Percentiles rank a stretch among this genome's conserved stretches.
These are phyloP conservation scores for Cryphonectria naterciae DNA, from an alignment of 2,329 filamentous ascomycete genomes.

Conservation along the genomic window DNA sequence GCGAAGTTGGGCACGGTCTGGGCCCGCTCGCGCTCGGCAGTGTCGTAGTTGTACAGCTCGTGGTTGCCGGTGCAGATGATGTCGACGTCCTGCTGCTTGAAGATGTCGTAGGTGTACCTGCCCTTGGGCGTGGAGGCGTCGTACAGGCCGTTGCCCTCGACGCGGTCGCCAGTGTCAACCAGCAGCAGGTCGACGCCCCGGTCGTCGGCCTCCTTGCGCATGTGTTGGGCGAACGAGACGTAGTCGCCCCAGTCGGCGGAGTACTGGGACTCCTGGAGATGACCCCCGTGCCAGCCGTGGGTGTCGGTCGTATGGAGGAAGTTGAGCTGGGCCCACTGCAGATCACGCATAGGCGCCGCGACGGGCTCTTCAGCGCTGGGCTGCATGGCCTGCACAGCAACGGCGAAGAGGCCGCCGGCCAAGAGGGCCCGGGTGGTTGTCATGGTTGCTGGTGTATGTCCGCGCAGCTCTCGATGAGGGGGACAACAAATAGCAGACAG, in stretches of 20 bases:
- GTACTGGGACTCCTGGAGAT: slow-evolving; percentile 92
- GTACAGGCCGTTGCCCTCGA: slow-evolving; percentile 93
- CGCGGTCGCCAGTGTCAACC: slow-evolving; percentile 91
- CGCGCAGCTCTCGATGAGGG: background rate
- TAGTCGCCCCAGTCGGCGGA: slow-evolving; percentile 98
- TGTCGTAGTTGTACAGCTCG: slow-evolving; percentile 84
- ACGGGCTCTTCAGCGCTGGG: slow-evolving; percentile 80
- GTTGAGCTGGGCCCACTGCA: slow-evolving; percentile 94
- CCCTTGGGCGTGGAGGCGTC: slow-evolving; percentile 89
- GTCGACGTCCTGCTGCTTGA: slow-evolving; percentile 81
- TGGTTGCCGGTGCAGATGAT: slow-evolving; percentile 90
- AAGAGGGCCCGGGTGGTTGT: slow-evolving; percentile 41
- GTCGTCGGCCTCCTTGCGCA: slow-evolving; percentile 77
- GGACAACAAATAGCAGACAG: background rate
- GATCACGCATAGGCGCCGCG: slow-evolving; percentile 77
- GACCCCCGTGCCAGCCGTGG: slow-evolving; percentile 93
- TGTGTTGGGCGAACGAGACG: slow-evolving; percentile 84
- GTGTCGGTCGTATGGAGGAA: slow-evolving; percentile 97
- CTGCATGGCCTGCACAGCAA: slow-evolving; percentile 61
- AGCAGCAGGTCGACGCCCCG: slow-evolving; percentile 84
- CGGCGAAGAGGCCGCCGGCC: slow-evolving; percentile 44
- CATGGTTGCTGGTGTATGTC: slow-evolving; percentile 21
- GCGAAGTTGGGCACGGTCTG: slow-evolving; percentile 83
- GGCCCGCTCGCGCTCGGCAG: slow-evolving; percentile 77
- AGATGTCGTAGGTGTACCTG: slow-evolving; percentile 84